Conservation (phyloP, 257 asterid species). For the Handroanthus guayacan region DNA sequence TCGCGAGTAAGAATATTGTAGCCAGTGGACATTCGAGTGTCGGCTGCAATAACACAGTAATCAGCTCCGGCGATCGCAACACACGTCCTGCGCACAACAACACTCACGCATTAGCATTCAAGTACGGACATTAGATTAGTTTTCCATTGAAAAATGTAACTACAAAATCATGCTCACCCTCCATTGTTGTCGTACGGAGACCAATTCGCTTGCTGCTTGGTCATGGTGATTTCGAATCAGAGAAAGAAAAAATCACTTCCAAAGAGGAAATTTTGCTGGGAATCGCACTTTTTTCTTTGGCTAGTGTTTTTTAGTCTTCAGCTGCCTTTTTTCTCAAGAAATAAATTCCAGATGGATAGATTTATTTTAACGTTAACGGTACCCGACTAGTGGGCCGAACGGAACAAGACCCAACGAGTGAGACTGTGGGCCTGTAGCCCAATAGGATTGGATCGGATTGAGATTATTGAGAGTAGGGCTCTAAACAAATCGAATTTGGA, state of each 20-base stretch:
- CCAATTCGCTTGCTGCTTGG: conserved; percentile 86
- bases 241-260: conserved; percentile 17
- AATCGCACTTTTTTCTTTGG: conserved; percentile 24
- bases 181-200: conserved; percentile 98
- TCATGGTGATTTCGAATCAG: conserved; percentile 50
- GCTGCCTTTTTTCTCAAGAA: conserved; percentile 46
- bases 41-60: conserved; percentile 94
- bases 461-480: too few relatives aligned
- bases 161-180: conserved; percentile 62
- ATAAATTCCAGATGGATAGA: background rate
- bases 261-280: conserved; percentile 7
- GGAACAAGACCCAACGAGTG: too few relatives aligned
- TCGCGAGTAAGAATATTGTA: conserved; percentile 85
- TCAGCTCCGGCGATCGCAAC: conserved; percentile 94
- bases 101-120: conserved; percentile 13
- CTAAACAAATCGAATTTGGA: too few relatives aligned
- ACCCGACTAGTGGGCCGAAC: too few relatives aligned
- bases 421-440: too few relatives aligned
- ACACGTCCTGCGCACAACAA: conserved; percentile 63
- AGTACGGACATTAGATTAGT: background rate
- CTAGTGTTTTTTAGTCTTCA: background rate
- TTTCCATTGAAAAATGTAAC: background rate
- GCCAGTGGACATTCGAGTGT: conserved; percentile 91
- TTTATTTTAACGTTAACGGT: too few relatives aligned
- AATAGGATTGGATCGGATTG: too few relatives aligned